Conservation (phyloP, 2,329 filamentous ascomycete species). For the Colletotrichum abscissum region DNA sequence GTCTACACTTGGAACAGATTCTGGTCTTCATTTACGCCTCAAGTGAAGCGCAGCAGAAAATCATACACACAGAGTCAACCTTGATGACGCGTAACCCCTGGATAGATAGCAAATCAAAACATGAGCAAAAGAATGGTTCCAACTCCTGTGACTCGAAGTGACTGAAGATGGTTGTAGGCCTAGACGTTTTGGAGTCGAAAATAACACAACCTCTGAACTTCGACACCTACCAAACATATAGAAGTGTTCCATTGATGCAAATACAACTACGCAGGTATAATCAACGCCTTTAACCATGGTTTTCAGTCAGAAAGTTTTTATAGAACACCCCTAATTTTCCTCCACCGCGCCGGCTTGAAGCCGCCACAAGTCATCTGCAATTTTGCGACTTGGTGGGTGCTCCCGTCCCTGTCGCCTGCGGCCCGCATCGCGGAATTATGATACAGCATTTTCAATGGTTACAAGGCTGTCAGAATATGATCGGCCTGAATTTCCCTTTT, state of each 20-base stretch:
- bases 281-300: background rate
- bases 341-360: background rate
- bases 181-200: background rate
- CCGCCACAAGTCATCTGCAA: background rate
- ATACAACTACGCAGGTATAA: background rate
- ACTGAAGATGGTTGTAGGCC: too few relatives aligned
- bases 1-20: background rate
- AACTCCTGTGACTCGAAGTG: background rate
- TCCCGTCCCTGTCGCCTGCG: conserved; percentile 9
- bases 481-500: conserved; percentile 12
- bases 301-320: background rate
- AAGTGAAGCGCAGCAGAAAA: background rate
- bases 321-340: background rate
- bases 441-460: conserved; percentile 28
- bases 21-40: background rate
- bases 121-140: background rate
- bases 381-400: conserved; percentile 2
- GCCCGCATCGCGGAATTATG: conserved; percentile 27
- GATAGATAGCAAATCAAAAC: conserved; percentile 8
- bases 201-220: background rate
- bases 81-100: too few relatives aligned
- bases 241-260: background rate
- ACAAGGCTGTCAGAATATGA: conserved; percentile 26
- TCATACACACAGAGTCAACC: too few relatives aligned
- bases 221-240: background rate